phyloP scores from a whole-genome alignment of 768 basidiomycete species.

The Lenzites betulinus region DNA sequence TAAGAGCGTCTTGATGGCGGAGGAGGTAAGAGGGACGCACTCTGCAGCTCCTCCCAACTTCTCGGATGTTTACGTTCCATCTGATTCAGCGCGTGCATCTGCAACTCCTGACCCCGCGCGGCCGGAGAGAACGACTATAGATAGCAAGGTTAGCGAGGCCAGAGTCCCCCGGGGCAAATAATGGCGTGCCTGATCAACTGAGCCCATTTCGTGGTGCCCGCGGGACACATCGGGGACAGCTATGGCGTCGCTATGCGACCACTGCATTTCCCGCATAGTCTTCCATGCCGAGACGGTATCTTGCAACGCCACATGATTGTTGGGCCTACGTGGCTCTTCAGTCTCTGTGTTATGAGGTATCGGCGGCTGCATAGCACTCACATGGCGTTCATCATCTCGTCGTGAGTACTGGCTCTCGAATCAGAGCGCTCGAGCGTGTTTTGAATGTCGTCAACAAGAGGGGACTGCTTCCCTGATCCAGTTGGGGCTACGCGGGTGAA shows the following conservation, averaged over 20 bases:
- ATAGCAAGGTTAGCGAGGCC: background rate
- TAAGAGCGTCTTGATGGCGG: background rate
- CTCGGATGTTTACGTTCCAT: conserved; percentile 31
- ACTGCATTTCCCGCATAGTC: conserved; percentile 25
- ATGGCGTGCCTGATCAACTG: conserved; percentile 21
- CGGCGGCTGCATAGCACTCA: conserved; percentile 7
- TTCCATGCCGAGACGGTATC: conserved; percentile 24
- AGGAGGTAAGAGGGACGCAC: conserved; percentile 14
- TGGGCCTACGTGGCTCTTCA: conserved; percentile 12
- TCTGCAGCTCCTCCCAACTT: conserved; percentile 29
- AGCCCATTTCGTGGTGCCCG: conserved; percentile 20
- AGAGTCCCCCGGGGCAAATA: conserved; percentile 1
- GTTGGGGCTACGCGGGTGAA: conserved; percentile 4
- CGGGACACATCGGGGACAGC: conserved; percentile 21
- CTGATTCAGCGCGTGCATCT: conserved; percentile 26
- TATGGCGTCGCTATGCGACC: conserved; percentile 25
- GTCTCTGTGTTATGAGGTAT: background rate
- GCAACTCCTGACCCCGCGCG: conserved; percentile 24
- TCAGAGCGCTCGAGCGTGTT: conserved; percentile 23
- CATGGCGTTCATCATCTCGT: conserved; percentile 25
- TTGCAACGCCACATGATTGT: conserved; percentile 21
- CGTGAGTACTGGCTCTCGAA: conserved; percentile 23
- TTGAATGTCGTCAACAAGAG: conserved; percentile 20
- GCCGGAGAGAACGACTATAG: conserved; percentile 19
- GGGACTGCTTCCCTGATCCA: conserved; percentile 19